Conservation (phyloP, 2,329 filamentous ascomycete genomes). For the Alternaria sp. region DNA sequence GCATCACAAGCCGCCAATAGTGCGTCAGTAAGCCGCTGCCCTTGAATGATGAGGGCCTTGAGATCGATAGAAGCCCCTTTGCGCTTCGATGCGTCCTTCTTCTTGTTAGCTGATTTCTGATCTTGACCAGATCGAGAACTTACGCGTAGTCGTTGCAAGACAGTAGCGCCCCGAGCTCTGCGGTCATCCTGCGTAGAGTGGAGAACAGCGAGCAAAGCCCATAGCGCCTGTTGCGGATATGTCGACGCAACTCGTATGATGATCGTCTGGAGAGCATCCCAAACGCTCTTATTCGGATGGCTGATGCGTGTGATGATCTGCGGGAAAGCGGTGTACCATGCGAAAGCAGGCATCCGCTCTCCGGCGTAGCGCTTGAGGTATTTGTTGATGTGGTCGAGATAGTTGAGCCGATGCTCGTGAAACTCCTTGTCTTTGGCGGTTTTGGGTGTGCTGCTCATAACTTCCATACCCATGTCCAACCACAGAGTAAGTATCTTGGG, state of each 20-base stretch:
- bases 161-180: constrained; percentile 56
- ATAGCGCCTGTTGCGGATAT: constrained; percentile 91
- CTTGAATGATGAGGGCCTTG: constrained; percentile 73
- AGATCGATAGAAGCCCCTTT: constrained; percentile 66
- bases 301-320: constrained; percentile 97
- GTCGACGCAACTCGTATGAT: constrained; percentile 83
- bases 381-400: constrained; percentile 56
- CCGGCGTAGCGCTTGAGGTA: constrained; percentile 80
- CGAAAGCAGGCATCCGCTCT: constrained; percentile 71
- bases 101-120: constrained; percentile 39
- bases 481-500: constrained; percentile 92
- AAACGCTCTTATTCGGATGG: constrained; percentile 80
- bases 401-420: constrained; percentile 34
- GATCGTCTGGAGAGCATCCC: constrained; percentile 76
- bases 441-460: constrained; percentile 50
- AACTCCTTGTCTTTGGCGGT: constrained; percentile 39
- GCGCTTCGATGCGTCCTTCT: constrained; percentile 60
- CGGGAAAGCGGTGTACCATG: constrained; percentile 83
- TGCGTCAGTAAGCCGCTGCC: constrained; percentile 83
- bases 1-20: constrained; percentile 81
- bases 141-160: constrained; percentile 51
- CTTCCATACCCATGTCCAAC: constrained; percentile 84
- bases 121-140: constrained; percentile 14
- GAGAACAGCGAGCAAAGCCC: constrained; percentile 86
- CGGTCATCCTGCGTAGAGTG: constrained; percentile 79